Evolutionary conservation across 768 basidiomycete genomes (phyloP), one percentile per base, ranked within the genome.

Genomic region (Calocybe indica): DNA sequence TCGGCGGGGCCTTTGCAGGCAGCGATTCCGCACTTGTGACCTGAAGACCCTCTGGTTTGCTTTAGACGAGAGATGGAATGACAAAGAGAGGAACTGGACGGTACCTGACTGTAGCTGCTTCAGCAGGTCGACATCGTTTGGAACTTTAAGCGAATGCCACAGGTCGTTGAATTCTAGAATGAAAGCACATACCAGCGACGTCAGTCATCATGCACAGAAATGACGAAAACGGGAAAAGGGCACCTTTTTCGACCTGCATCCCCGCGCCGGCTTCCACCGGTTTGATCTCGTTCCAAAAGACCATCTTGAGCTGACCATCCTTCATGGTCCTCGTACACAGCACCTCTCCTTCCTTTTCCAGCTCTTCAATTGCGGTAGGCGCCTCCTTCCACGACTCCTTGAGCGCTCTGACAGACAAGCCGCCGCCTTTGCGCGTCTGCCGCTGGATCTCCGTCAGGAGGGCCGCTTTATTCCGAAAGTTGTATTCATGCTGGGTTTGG

Each of bases 301-400:
- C 90, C 80, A 88, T 85, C 44, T 83, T 76, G 59, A 88, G 67
- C 54, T 88, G 84, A 0, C 85, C 85, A 56, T 93, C 90, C 60
- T 91, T 93, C 41, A 78, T 68, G 0, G 88, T 88, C 39, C 92
- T 76, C 12, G 88, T 93, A n/a, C 92, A 87, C 36, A 92, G 74
- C 1, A 92, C 88, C 47, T 92, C 87, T 0, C 90, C 91, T 56
- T 89, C 86, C 58, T 86, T 79, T 62, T 92, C 90, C n/a, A 94
- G 73, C 63, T 93, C 89, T 59, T 92, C 89, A 38, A 94, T 83
- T 0, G 87, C 88, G 38, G 74, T 68, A 1, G 85, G 84, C 0
- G 92, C 88, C 54, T 89, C 88, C 56, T 89, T 87, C 91, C 92
- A 96, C 10, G 88, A 85, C 61, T 95, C 92, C 58, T 93, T 92